phyloP scores from a whole-genome alignment of 169 alveolate species.

The Babesia divergens region DNA sequence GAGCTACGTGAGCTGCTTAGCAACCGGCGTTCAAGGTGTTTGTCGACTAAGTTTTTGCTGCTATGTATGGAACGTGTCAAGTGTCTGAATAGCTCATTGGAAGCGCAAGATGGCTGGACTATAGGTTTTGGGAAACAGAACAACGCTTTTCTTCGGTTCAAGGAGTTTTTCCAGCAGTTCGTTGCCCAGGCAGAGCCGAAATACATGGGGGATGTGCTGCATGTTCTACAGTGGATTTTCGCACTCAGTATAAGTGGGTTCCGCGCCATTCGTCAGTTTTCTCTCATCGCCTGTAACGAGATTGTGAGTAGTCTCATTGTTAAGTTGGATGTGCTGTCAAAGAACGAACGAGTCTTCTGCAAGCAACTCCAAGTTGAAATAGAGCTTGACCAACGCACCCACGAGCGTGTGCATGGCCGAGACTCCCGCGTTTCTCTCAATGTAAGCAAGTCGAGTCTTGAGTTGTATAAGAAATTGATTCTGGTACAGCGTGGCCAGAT shows the following conservation, averaged over 20 bases:
- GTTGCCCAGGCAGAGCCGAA: slow-evolving; percentile 23
- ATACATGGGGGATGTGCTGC: slow-evolving; percentile 32
- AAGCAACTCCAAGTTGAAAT: slow-evolving; percentile 50
- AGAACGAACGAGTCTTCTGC: slow-evolving; percentile 36
- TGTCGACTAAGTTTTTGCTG: slow-evolving; percentile 14
- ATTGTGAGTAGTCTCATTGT: slow-evolving; percentile 22
- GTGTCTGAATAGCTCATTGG: slow-evolving; percentile 14
- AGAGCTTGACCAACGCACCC: slow-evolving; percentile 51
- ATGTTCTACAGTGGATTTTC: slow-evolving; percentile 39
- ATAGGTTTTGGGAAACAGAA: slow-evolving; percentile 35
- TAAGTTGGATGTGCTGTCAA: slow-evolving; percentile 42
- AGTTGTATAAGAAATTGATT: slow-evolving; percentile 40
- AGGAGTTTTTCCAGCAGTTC: slow-evolving; percentile 58
- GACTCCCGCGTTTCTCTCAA: not conserved
- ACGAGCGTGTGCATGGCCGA: slow-evolving; percentile 32
- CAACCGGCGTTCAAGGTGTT: not conserved
- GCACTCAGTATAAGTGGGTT: slow-evolving; percentile 47
- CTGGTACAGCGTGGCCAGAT: slow-evolving; percentile 26
- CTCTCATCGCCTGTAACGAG: slow-evolving; percentile 46
- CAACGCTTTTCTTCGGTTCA: slow-evolving; percentile 30
- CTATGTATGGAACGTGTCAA: slow-evolving; percentile 34
- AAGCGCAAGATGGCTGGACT: slow-evolving; percentile 54
- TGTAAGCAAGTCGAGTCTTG: slow-evolving; percentile 42
- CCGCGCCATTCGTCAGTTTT: slow-evolving; percentile 42
- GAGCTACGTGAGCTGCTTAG: not conserved